Conservation (phyloP, 129 eudicot species). For the Heracleum sosnowskyi region DNA sequence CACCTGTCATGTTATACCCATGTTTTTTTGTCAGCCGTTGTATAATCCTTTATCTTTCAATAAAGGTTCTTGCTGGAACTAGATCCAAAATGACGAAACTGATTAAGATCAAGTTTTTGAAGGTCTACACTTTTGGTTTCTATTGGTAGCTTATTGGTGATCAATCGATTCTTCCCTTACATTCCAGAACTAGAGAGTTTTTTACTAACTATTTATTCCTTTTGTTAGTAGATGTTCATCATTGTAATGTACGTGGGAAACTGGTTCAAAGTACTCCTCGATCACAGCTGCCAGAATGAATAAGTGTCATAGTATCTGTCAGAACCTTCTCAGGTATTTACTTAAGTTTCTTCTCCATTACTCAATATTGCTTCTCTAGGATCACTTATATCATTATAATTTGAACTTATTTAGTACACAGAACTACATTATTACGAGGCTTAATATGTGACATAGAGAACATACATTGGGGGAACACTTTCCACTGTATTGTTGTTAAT, state of each 20-base stretch:
- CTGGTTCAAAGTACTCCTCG: conserved; percentile 71
- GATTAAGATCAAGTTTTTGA: conserved; percentile 63
- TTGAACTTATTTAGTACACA: no score
- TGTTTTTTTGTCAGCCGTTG: background rate
- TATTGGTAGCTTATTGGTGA: conserved; percentile 56
- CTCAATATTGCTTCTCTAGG: background rate
- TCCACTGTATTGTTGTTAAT: no score
- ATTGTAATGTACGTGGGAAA: conserved; percentile 66
- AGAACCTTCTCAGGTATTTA: conserved; percentile 76
- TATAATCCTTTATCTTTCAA: conserved; percentile 10
- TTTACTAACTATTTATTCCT: conserved; percentile 13
- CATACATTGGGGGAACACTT: background rate
- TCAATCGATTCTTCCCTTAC: background rate
- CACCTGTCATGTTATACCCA: no score
- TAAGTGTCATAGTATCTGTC: conserved; percentile 37
- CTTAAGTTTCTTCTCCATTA: background rate
- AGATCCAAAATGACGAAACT: conserved; percentile 76
- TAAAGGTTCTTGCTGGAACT: conserved; percentile 92
- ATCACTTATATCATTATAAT: no score
- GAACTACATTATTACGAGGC: no score
- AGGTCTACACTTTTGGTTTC: conserved; percentile 86
- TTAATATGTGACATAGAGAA: background rate
- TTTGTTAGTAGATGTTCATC: conserved; percentile 22
- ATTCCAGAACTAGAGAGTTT: background rate
- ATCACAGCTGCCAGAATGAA: conserved; percentile 44